These are phyloP conservation scores for Aspergillus ochraceus DNA, from an alignment of 2,329 filamentous ascomycete genomes.

Conservation along the genomic window DNA sequence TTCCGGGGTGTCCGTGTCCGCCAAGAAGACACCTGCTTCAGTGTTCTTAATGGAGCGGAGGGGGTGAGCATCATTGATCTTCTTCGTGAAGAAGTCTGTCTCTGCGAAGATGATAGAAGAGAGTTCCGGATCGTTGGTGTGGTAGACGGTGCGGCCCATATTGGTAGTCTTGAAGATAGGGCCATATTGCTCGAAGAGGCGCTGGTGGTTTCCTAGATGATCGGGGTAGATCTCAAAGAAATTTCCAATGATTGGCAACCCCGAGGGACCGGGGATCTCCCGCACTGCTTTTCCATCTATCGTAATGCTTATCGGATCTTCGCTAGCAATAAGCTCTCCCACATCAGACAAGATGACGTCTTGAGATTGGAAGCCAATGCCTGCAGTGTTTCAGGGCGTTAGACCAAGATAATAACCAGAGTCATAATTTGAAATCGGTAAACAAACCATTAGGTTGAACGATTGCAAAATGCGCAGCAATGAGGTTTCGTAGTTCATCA, in stretches of 20 bases:
- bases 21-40: slow-evolving; percentile 31
- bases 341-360: too few species aligned
- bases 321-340: too few species aligned
- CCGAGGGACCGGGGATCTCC: slow-evolving; percentile 17
- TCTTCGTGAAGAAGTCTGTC: slow-evolving; percentile 56
- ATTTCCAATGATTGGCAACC: slow-evolving; percentile 49
- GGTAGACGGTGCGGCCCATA: slow-evolving; percentile 52
- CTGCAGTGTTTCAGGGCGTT: too few species aligned
- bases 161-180: slow-evolving; percentile 54
- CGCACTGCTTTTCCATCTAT: too few species aligned
- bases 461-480: slow-evolving; percentile 29
- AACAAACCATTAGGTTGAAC: slow-evolving; percentile 23
- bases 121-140: slow-evolving; percentile 53
- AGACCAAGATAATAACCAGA: too few species aligned
- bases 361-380: too few species aligned
- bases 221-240: slow-evolving; percentile 59
- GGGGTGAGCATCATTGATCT: slow-evolving; percentile 42
- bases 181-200: slow-evolving; percentile 56
- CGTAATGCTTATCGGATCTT: too few species aligned
- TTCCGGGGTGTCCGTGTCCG: slow-evolving; percentile 33
- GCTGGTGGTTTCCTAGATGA: slow-evolving; percentile 58
- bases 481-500: slow-evolving; percentile 19
- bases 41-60: slow-evolving; percentile 28
- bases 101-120: slow-evolving; percentile 51
- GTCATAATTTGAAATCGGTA: too few species aligned